Base-by-base conservation (phyloP, 768 basidiomycete genomes). In the Leccinum obscurum region DNA sequence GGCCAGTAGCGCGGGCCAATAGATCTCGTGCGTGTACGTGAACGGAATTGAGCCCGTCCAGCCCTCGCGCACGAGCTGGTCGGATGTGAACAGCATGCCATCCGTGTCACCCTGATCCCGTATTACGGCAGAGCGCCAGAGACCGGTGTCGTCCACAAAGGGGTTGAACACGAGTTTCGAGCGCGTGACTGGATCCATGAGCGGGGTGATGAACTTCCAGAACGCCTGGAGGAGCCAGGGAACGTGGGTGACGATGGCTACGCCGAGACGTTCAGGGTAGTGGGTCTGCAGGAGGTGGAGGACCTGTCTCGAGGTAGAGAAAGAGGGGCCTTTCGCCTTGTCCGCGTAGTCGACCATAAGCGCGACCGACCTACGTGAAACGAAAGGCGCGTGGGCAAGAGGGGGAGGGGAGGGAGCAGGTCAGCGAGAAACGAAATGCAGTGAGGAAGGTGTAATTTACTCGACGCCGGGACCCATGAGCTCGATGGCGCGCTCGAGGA, bases 401-500 rank as follows among this genome's bases (percentile, higher is more conserved):
- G 4, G 6, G 14, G 9, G 15, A 34, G 11, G 34, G 34, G 58
- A 22, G 60, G 53, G 46, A 49, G 22, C 20, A 48, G 6, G n/a
- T 49, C 13, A 49, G 48, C 22, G 6, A 24, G 3, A 20, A 7
- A 49, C 0, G 20, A 49, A 24, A 24, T 49, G 22, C 1, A 24
- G 22, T 11, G 6, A 26, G 20, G 49, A 24, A 13, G 15, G 6
- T 13, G 1, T 26, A 2, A 77, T 85, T 57, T 66, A 91, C 91
- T 94, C 93, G 39, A 94, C 86, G 24, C 90, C 91, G n/a, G 89
- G 85, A 17, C 81, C 84, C 86, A 92, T 90, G 57, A 93, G 78
- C 63, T 94, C 90, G 26, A 90, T 78, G 17, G 81, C 77, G 2
- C 89, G 83, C 71, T 96, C 93, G 30, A 95, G 74, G 77, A 87